Conservation (phyloP, 192 early-diverging fungal genomes). For the Gaertneriomyces semiglobifer region DNA sequence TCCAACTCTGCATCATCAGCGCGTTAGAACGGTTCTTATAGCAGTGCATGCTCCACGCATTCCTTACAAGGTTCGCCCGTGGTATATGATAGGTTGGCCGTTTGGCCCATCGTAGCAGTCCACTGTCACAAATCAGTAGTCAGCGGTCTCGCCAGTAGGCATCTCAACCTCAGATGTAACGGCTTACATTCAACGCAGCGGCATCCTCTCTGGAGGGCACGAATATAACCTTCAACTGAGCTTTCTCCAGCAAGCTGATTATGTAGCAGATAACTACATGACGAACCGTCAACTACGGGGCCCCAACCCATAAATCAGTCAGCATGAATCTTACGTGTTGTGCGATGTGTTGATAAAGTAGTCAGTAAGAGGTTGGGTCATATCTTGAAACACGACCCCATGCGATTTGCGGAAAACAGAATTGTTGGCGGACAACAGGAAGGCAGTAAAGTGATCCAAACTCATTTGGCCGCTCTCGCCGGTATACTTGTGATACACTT, state of each 20-base stretch:
- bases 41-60: neutral
- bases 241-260: conserved; percentile 77
- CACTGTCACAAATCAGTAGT: conserved; percentile 44
- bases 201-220: conserved; percentile 80
- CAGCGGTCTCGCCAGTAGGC: conserved; percentile 4
- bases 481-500: conserved; percentile 57
- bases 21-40: neutral
- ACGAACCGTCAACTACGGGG: neutral
- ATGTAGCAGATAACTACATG: conserved; percentile 62
- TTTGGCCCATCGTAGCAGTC: conserved; percentile 88
- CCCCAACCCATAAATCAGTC: neutral
- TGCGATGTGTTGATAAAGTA: conserved; percentile 88
- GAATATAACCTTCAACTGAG: conserved; percentile 83
- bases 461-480: conserved; percentile 48
- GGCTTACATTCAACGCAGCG: conserved; percentile 75
- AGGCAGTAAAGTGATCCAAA: conserved; percentile 64
- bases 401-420: conserved; percentile 51
- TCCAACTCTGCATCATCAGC: conserved; percentile 50
- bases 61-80: conserved; percentile 74
- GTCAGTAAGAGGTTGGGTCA: conserved; percentile 66
- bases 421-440: conserved; percentile 64
- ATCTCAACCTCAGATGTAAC: conserved; percentile 9
- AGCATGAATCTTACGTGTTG: conserved; percentile 62
- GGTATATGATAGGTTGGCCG: conserved; percentile 74
- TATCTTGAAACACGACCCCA: conserved; percentile 54